Base-by-base conservation (phyloP, 2,329 filamentous ascomycete genomes). In the Diplodia corticola region DNA sequence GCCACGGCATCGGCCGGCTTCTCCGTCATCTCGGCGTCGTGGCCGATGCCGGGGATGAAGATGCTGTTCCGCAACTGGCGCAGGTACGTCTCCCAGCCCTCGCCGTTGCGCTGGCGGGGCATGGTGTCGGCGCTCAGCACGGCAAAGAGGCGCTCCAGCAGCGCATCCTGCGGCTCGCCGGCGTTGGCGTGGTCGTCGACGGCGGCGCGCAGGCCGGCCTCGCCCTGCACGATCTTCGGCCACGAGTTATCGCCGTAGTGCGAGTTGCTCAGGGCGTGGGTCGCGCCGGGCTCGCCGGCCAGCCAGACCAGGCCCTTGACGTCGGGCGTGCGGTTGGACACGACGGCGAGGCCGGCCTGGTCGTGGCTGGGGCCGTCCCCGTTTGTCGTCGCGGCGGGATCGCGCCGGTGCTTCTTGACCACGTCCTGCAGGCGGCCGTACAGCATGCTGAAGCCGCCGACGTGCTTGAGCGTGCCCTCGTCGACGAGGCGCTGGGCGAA, bases 371-470 rank as follows among this genome's bases (percentile, higher is more conserved):
- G 3, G n/a, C 13, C 46, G 4, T 37, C 12, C 15, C 60, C 60
- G 46, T 37, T 65, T 24, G 48, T 22, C n/a, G 24, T 35, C 30
- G 37, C 57, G 15, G 28, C 46, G 48, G 9, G 48, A 15, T 22
- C 30, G 40, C n/a, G n/a, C n/a, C 33, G n/a, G 2, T 24, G 17
- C 24, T 35, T 51, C 6, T 53, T 22, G 44, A 73, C 73, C 17
- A 76, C 74, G 68, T 85, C 81, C 33, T 81, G 79, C 28, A 87
- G 73, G 63, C 81, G 77, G 0, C 87, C 87, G 73, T 86, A 89
- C 2, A 86, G 80, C 7, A 89, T 76, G 68, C 85, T 88, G 73
- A 89, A 89, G 0, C 87, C 87, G 1, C 87, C 87, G 0, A 88
- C 85, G 67, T 85, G 82, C 68, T 83, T 79, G 7, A 86, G 82